phyloP scores from a whole-genome alignment of 768 basidiomycete genomes.

The Leccinum imitatum region DNA sequence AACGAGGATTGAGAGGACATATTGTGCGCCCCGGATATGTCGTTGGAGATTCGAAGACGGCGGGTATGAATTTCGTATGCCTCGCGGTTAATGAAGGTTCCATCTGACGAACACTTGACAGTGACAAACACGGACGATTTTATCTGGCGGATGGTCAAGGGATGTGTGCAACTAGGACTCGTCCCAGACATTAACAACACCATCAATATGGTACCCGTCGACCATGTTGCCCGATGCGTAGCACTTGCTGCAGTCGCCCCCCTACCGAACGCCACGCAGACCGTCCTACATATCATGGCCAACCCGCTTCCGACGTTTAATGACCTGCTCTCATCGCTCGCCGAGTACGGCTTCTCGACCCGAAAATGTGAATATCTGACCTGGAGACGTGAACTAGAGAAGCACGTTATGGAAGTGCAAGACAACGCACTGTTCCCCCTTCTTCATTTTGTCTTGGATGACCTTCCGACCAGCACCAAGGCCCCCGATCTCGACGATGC shows the following conservation, averaged over 20 bases:
- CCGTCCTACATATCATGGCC: slow-evolving; percentile 84
- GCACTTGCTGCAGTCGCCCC: slow-evolving; percentile 70
- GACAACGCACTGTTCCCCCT: slow-evolving; percentile 98
- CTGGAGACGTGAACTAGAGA: slow-evolving; percentile 91
- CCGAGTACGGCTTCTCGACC: slow-evolving; percentile 77
- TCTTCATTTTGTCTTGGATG: slow-evolving; percentile 95
- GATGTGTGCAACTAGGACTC: slow-evolving; percentile 96
- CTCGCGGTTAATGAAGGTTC: neutral
- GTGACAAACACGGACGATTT: slow-evolving; percentile 99
- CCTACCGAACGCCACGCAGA: slow-evolving; percentile 44
- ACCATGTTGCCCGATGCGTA: slow-evolving; percentile 87
- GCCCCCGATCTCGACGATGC: slow-evolving; percentile 86
- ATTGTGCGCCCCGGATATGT: slow-evolving; percentile 95
- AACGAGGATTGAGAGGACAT: slow-evolving; percentile 78
- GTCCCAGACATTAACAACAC: slow-evolving; percentile 98
- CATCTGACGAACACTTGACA: slow-evolving; percentile 28
- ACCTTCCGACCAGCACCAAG: slow-evolving; percentile 95
- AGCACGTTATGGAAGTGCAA: slow-evolving; percentile 90
- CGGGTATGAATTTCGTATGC: slow-evolving; percentile 51
- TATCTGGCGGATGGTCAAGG: slow-evolving; percentile 96
- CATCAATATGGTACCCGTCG: slow-evolving; percentile 97
- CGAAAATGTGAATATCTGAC: slow-evolving; percentile 82
- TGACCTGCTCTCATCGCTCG: slow-evolving; percentile 69
- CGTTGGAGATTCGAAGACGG: slow-evolving; percentile 86
- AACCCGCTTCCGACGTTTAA: slow-evolving; percentile 89